Percentiles rank a stretch among this genome's conserved stretches.
Conservation (phyloP, 2,329 filamentous ascomycete species). For the Epichloe coenophiala region DNA sequence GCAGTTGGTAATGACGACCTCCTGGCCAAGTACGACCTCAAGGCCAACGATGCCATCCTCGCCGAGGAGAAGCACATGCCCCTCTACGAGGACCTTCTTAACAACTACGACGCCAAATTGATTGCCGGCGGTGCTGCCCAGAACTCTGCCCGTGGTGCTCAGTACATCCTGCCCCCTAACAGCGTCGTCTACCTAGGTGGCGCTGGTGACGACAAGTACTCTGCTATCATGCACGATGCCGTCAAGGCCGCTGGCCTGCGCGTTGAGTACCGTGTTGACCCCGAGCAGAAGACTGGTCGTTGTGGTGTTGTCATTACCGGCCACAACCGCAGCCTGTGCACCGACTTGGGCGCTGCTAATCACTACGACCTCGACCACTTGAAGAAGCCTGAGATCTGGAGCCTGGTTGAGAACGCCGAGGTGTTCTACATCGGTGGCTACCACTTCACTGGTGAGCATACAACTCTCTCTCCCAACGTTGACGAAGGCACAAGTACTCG, state of each 20-base stretch:
- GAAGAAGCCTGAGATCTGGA: slow-evolving; percentile 84
- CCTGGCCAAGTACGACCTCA: slow-evolving; percentile 83
- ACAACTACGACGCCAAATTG: slow-evolving; percentile 84
- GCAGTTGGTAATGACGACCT: slow-evolving; percentile 69
- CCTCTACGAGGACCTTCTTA: slow-evolving; percentile 86
- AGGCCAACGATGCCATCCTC: slow-evolving; percentile 95
- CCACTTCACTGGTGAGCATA: slow-evolving; percentile 60
- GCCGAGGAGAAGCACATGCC: slow-evolving; percentile 81
- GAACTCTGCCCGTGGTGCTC: slow-evolving; percentile 90
- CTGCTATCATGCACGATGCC: slow-evolving; percentile 73
- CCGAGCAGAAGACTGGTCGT: slow-evolving; percentile 71
- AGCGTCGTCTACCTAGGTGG: slow-evolving; percentile 89
- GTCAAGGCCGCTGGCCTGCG: slow-evolving; percentile 79
- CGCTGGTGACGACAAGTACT: slow-evolving; percentile 92
- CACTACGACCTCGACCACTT: slow-evolving; percentile 92
- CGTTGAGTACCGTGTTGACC: slow-evolving; percentile 89
- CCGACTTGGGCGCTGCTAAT: slow-evolving; percentile 91
- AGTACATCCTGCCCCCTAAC: slow-evolving; percentile 87
- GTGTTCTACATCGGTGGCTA: slow-evolving; percentile 91
- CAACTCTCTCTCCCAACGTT: neutral
- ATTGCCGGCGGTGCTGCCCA: slow-evolving; percentile 94
- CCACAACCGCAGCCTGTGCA: slow-evolving; percentile 88
- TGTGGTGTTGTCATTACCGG: slow-evolving; percentile 96
- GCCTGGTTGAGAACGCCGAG: slow-evolving; percentile 75
- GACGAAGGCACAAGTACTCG: neutral